Base-by-base conservation (phyloP, 2,329 filamentous ascomycete species). In the Ascochyta fabae region DNA sequence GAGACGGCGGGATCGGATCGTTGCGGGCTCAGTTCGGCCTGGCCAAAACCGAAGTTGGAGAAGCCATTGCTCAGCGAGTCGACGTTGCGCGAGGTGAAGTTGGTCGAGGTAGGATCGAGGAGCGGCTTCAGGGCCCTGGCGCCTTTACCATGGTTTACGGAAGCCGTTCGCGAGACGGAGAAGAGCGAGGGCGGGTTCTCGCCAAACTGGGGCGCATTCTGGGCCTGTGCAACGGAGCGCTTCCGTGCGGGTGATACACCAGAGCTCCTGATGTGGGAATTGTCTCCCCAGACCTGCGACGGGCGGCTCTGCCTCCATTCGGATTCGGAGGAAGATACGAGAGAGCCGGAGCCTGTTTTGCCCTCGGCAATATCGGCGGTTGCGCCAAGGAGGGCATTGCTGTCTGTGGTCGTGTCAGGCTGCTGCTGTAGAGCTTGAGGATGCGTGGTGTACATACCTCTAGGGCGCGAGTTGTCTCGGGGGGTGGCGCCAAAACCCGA, bases 301-400 rank as follows among this genome's bases (percentile, higher is more conserved):
- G 81, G 77, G 60, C 78, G 80, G 47, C 80, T 77, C 41, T 79
- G 79, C 47, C 75, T 76, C 86, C 88, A 90, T 42, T 90, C 88
- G 16, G 85, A 84, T 67, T 91, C 88, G 9, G 89, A 90, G 38
- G 86, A 85, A 40, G 85, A 82, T 56, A 90, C 81, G 35, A 92
- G 79, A 55, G 88, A 89, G 58, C 86, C 83, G 6, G 89, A 91
- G 44, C 89, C 89, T 3, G 86, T 87, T 67, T 88, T 85, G 50
- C 79, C 81, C 62, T 84, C 83, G 35, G 81, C 60, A 26, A 70
- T 65, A 19, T 77, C 75, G 29, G 60, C 45, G 13, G 60, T 47
- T 6, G 66, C 58, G 36, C 64, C 58, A 10, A 65, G 59, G 36
- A 69, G 66, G 34, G 66, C 61, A 46, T 64, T 62, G 42, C 65